Conservation (phyloP, 805 yeast species). For the Hanseniaspora taiwanica region DNA sequence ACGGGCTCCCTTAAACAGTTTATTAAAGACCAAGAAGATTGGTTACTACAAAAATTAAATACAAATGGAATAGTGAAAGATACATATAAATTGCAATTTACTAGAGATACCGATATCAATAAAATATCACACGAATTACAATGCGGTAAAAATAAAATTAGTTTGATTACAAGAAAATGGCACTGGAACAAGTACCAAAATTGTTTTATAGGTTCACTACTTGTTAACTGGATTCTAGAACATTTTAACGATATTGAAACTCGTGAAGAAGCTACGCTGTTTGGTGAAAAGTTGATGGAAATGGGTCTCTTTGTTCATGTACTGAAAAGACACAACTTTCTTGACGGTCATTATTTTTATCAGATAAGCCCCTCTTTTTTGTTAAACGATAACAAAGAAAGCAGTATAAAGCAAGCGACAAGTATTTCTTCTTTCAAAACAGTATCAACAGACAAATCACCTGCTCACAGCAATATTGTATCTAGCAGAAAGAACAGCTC, state of each 20-base stretch:
- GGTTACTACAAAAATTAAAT: slow-evolving; percentile 22
- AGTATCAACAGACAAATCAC: too few relatives aligned
- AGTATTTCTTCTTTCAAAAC: background rate
- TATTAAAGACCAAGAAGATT: slow-evolving; percentile 38
- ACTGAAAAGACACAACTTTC: slow-evolving; percentile 64
- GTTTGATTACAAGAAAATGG: slow-evolving; percentile 75
- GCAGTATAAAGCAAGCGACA: background rate
- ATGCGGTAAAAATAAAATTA: slow-evolving; percentile 42
- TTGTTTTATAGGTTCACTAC: slow-evolving; percentile 75
- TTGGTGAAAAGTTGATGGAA: slow-evolving; percentile 68
- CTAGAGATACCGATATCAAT: slow-evolving; percentile 34
- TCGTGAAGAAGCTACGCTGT: slow-evolving; percentile 70
- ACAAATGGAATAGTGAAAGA: slow-evolving; percentile 17
- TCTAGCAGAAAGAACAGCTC: slow-evolving; percentile 1
- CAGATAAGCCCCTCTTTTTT: slow-evolving; percentile 46
- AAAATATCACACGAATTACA: slow-evolving; percentile 57
- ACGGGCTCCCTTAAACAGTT: slow-evolving; percentile 73
- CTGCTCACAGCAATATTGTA: background rate
- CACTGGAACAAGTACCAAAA: slow-evolving; percentile 68
- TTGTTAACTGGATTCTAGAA: slow-evolving; percentile 75
- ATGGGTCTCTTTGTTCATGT: slow-evolving; percentile 68
- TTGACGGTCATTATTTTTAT: slow-evolving; percentile 91
- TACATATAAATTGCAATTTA: slow-evolving; percentile 22
- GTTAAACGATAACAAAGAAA: slow-evolving; percentile 9
- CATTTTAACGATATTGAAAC: slow-evolving; percentile 67